Evolutionary conservation across 768 basidiomycete species (phyloP).

Genomic region (Auriculariales sp.): DNA sequence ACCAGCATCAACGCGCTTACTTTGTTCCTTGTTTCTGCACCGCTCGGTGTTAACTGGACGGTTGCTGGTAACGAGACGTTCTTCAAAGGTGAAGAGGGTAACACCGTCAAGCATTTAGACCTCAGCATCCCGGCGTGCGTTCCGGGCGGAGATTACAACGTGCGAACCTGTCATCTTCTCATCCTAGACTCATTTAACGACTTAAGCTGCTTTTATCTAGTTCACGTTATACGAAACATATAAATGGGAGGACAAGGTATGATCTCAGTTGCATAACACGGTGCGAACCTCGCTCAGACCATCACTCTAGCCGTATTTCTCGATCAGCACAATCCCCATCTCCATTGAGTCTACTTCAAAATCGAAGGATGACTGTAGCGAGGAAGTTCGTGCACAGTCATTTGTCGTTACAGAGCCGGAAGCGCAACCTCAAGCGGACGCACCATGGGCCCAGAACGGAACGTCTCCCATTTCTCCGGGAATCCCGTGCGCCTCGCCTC

Average conservation of each 20-base stretch:
- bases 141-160: slow-evolving; percentile 27
- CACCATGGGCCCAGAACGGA: no score
- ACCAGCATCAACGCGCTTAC: slow-evolving; percentile 25
- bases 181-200: neutral
- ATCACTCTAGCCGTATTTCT: slow-evolving; percentile 15
- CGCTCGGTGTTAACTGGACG: slow-evolving; percentile 24
- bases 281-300: no score
- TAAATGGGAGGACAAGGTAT: slow-evolving; percentile 16
- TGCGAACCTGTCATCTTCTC: slow-evolving; percentile 13
- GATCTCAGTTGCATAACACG: neutral
- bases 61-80: slow-evolving; percentile 22
- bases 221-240: slow-evolving; percentile 32
- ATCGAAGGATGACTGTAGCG: neutral
- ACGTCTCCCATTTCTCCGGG: no score
- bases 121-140: slow-evolving; percentile 26
- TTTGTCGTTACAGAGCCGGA: neutral
- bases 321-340: slow-evolving; percentile 17
- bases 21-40: slow-evolving; percentile 28
- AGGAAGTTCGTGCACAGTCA: no score
- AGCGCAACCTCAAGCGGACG: neutral
- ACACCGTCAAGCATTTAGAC: slow-evolving; percentile 25
- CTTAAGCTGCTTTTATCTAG: slow-evolving; percentile 12
- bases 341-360: neutral
- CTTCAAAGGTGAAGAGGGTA: slow-evolving; percentile 24
- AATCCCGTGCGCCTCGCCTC: no score